Conservation (phyloP, 345 rosid genomes). For the Melastoma malabathricum region DNA sequence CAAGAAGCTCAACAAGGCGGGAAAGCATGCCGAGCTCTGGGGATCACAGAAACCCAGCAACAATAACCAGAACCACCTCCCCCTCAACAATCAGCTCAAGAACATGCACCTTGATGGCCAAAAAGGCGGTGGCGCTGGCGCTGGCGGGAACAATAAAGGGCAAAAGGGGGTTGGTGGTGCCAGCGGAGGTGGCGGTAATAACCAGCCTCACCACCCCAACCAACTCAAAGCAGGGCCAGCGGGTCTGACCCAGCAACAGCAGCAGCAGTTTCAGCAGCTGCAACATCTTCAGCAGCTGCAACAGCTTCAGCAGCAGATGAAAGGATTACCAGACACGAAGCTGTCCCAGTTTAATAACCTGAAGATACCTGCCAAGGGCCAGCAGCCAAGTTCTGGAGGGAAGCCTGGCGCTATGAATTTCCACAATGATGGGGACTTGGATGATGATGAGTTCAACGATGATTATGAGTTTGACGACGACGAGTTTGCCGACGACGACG, state of each 20-base stretch:
- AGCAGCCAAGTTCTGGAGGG: slow-evolving; percentile 20
- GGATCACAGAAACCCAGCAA: slow-evolving; percentile 41
- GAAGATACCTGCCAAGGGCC: slow-evolving; percentile 40
- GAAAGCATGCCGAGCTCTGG: slow-evolving; percentile 89
- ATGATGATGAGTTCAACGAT: slow-evolving; percentile 38
- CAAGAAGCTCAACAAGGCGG: slow-evolving; percentile 80
- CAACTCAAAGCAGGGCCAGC: slow-evolving; percentile 35
- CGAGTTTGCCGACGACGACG: slow-evolving; percentile 33
- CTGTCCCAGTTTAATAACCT: slow-evolving; percentile 48
- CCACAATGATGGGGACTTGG: slow-evolving; percentile 40
- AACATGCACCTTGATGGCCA: slow-evolving; percentile 61
- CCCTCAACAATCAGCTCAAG: slow-evolving; percentile 51
- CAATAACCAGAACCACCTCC: slow-evolving; percentile 29
- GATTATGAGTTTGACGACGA: slow-evolving; percentile 47
- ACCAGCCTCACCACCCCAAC: slow-evolving; percentile 18
- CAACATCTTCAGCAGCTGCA: slow-evolving; percentile 49
- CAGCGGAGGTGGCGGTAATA: slow-evolving; percentile 14
- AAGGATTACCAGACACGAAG: slow-evolving; percentile 58
- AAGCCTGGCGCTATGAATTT: slow-evolving; percentile 25
- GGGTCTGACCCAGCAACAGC: slow-evolving; percentile 4
- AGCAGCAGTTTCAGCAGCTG: slow-evolving; percentile 30
- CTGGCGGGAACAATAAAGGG: slow-evolving; percentile 22
- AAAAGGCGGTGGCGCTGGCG: slow-evolving; percentile 32
- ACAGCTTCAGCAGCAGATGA: slow-evolving; percentile 53
- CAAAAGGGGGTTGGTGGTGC: slow-evolving; percentile 21